Percentiles rank a stretch among this genome's conserved stretches.
phyloP scores from a whole-genome alignment of 306 rosid genomes.

The Spatholobus suberectus region DNA sequence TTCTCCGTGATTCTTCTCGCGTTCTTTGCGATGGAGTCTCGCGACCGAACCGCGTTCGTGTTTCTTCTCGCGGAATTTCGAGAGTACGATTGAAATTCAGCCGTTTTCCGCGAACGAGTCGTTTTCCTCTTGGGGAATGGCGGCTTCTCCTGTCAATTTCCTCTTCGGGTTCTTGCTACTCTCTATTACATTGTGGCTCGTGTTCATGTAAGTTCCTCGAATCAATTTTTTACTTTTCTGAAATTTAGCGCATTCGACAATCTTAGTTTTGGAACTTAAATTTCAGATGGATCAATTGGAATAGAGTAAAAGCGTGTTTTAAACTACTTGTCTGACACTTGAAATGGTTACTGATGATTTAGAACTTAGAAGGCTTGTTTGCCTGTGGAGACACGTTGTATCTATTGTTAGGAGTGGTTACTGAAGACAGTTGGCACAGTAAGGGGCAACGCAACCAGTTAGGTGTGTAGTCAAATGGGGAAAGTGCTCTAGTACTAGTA shows the following conservation, averaged over 20 bases:
- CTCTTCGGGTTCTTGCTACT: constrained; percentile 80
- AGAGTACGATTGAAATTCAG: constrained; percentile 50
- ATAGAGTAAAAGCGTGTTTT: not conserved
- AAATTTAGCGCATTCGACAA: constrained; percentile 7
- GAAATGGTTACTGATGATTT: constrained; percentile 15
- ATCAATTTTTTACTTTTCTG: not conserved
- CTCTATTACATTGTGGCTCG: constrained; percentile 77
- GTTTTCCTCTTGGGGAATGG: constrained; percentile 57
- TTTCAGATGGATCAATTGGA: constrained; percentile 1
- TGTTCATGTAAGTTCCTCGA: constrained; percentile 72
- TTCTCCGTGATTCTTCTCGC: not conserved
- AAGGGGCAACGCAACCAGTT: not conserved
- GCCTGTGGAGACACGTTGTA: not conserved
- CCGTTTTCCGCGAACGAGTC: not conserved
- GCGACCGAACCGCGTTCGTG: constrained; percentile 37
- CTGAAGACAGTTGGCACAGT: constrained; percentile 24
- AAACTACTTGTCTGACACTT: not conserved
- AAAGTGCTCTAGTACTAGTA: not conserved
- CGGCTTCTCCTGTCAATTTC: constrained; percentile 85
- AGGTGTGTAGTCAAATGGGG: not conserved
- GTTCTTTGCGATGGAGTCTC: constrained; percentile 44
- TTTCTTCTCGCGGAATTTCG: constrained; percentile 51
- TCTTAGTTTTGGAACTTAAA: not conserved
- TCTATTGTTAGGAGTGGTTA: constrained; percentile 29
- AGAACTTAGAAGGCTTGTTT: constrained; percentile 5